Conservation (phyloP, 2,329 filamentous ascomycete species). For the Cercospora citrullina region DNA sequence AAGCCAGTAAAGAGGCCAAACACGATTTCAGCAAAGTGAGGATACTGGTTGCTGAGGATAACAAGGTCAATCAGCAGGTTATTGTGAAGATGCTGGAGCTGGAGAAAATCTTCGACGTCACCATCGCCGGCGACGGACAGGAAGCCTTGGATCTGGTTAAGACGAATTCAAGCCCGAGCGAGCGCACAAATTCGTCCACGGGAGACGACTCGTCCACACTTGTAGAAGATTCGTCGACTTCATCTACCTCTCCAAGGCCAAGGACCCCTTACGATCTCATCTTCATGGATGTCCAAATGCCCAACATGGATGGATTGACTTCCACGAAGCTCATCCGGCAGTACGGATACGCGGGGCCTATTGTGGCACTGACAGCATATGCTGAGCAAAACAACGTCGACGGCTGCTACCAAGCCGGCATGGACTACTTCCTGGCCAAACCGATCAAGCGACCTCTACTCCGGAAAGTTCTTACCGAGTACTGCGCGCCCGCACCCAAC, state of each 20-base stretch:
- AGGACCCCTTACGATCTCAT: conserved; percentile 73
- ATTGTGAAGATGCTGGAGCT: conserved; percentile 67
- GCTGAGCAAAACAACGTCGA: conserved; percentile 77
- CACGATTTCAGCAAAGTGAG: conserved; percentile 62
- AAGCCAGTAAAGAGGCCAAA: conserved; percentile 57
- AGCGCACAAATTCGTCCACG: not conserved
- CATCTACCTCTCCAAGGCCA: conserved; percentile 5
- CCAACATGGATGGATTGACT: conserved; percentile 84
- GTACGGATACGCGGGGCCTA: conserved; percentile 83
- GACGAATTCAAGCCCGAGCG: conserved; percentile 3
- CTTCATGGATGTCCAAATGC: conserved; percentile 95
- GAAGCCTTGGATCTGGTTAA: conserved; percentile 86
- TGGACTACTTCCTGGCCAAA: conserved; percentile 82
- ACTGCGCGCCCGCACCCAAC: conserved; percentile 53
- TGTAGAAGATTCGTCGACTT: conserved; percentile 2
- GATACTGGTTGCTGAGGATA: conserved; percentile 83
- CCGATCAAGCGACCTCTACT: conserved; percentile 78
- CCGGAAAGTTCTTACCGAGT: conserved; percentile 78
- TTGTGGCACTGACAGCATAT: conserved; percentile 88
- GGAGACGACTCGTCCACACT: conserved; percentile 5
- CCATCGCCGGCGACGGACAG: conserved; percentile 64
- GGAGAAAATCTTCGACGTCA: conserved; percentile 79
- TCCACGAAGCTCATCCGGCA: conserved; percentile 81
- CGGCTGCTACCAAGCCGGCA: conserved; percentile 74
- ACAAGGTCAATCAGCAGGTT: conserved; percentile 64